Evolutionary conservation across 108 stramenopile genomes (phyloP), one percentile per base, ranked within the genome.

Genomic region (Skeletonema menzelii): DNA sequence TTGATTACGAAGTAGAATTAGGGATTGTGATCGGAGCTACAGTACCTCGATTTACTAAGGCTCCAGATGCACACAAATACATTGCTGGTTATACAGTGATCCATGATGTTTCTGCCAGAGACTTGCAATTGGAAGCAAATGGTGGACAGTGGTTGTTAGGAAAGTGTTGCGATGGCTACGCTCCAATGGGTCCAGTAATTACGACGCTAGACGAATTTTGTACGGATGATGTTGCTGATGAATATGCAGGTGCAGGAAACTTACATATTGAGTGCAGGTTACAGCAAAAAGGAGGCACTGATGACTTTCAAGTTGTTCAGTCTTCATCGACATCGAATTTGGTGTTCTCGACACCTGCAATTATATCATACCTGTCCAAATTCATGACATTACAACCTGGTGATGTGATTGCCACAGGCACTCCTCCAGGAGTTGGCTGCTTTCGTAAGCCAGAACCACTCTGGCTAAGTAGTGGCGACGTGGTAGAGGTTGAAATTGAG

Each of bases 1-100:
- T 88, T 24, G 87, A 88, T 68, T 88, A 79, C 40, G 87, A 88
- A 68, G 87, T 86, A n/a, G 87, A 88, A 63, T 40, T 88, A 27
- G 87, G 81, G 22, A 72, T 88, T 34, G 84, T 88, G 37, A 76
- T 88, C 69, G 85, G 85, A 47, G 28, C 27, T 13, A 71, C 67
- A 0, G 83, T 85, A 8, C 87, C 85, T 14, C 80, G 85, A 3
- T 79, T 79, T 56, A 76, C 81, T 15, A 66, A 67, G 13, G 15
- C 61, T 13, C 27, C 57, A n/a, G 81, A 84, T 31, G 87, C 84
- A 15, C 27, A 27, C 11, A 62, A 82, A 38, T 86, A 84, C 59
- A 82, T 88, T 59, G 87, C 83, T 11, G 87, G 87, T 19, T 88
- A 78, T 37, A 86, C 87, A 7, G 84, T 88, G 10, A 69, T 86